phyloP scores from a whole-genome alignment of 768 basidiomycete genomes.

The Infundibulicybe gibba region DNA sequence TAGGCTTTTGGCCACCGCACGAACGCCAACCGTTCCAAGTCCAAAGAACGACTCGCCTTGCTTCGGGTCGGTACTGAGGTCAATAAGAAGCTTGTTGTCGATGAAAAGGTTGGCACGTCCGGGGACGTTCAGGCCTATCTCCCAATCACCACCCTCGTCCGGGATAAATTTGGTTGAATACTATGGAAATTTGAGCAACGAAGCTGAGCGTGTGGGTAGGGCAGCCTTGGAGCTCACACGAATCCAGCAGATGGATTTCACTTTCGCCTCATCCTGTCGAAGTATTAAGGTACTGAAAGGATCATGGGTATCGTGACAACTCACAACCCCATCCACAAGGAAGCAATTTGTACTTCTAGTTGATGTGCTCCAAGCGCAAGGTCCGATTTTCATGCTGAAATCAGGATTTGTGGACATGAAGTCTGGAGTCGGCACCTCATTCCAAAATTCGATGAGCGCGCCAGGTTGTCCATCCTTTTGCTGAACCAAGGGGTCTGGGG shows the following conservation, averaged over 20 bases:
- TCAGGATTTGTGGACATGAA: constrained; percentile 24
- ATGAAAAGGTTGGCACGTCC: constrained; percentile 49
- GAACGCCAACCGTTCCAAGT: constrained; percentile 12
- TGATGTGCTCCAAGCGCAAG: constrained; percentile 32
- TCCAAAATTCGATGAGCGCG: constrained; percentile 41
- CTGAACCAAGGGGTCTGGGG: constrained; percentile 43
- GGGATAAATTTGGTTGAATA: constrained; percentile 43
- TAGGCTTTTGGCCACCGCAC: constrained; percentile 26
- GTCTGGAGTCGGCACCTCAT: constrained; percentile 33
- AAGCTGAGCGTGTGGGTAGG: background rate
- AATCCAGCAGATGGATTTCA: constrained; percentile 38
- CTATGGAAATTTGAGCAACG: constrained; percentile 15
- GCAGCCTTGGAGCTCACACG: constrained; percentile 23
- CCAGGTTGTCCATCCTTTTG: constrained; percentile 33
- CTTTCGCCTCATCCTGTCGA: constrained; percentile 31
- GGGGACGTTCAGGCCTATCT: constrained; percentile 42
- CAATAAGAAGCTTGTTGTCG: constrained; percentile 40
- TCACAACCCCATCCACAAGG: constrained; percentile 39
- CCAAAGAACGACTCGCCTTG: constrained; percentile 40
- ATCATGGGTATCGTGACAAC: no score
- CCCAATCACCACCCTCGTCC: constrained; percentile 48
- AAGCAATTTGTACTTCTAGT: constrained; percentile 31
- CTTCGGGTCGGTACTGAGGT: constrained; percentile 36
- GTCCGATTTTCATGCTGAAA: constrained; percentile 16
- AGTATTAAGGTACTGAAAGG: no score